Evolutionary conservation across 2,329 filamentous ascomycete genomes (phyloP), one percentile per base, ranked within the genome.

Genomic region (Paradendryphiella salina): DNA sequence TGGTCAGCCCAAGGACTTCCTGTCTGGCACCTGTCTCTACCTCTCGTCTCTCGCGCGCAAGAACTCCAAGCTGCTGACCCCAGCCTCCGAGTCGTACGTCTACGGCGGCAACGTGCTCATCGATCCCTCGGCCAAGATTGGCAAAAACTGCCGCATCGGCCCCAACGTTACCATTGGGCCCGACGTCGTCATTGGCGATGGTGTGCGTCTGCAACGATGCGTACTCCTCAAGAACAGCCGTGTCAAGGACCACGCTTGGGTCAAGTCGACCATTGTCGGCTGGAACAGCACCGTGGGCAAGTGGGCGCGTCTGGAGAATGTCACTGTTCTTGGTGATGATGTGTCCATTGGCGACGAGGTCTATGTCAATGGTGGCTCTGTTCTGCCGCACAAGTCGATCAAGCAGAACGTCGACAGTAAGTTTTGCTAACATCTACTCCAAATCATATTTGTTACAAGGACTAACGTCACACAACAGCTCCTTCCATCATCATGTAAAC

Each of bases 181-280:
- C 48, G 87, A 91, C 66, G 93, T 96, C 36, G 86, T 96, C 38
- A 82, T 99, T 51, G 93, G 93, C 47, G 93, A 99, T 61, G 94
- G 93, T 71, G 94, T 96, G 34, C 86, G 93, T 64, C 83, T 99
- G 61, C 93, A 97, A 78, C 87, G 94, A 66, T 96, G 89, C 69
- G 94, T 97, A 18, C 78, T 99, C 49, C 82, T 99, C 60, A 84
- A 87, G 56, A 89, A 90, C 68, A 90, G 88, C 77, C 96, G 95
- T 80, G 87, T 96, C 77, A 96, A 96, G 83, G 94, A 99, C 73
- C 93, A 99, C 75, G 94, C 94, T 39, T 97, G 93, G 93, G 85
- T 99, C 75, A 97, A 97, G 85, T 95, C 89, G 73, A 94, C 93
- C 67, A 97, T 99, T 74, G 91, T 97, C 45, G 93, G 93, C 70